Base-by-base conservation (phyloP, 2,329 filamentous ascomycete species). In the Endocalyx cinctus region DNA sequence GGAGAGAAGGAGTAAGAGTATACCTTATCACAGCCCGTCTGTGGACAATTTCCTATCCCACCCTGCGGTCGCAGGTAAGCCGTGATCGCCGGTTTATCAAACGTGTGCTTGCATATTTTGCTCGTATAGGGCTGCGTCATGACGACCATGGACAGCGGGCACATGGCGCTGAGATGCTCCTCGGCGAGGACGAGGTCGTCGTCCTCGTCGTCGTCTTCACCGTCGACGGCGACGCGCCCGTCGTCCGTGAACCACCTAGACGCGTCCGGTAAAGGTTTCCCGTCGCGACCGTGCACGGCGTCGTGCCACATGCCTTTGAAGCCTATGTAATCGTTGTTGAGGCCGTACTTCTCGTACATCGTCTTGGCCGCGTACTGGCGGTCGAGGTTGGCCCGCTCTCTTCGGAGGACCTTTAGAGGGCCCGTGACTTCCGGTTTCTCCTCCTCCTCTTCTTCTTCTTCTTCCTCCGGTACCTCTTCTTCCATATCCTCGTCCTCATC, bases 91-190 rank as follows among this genome's bases (percentile, higher is more conserved):
- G 55, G 50, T 55, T 76, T 81, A 51, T 89, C 82, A 52, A 86
- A 89, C 0, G 74, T 79, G 55, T 89, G 84, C 35, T 74, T 78
- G 63, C 84, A 89, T 43, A 75, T 74, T 11, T 54, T 62, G 47
- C 76, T 84, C 35, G 74, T 84, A 49, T 76, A 78, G 0, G 84
- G 84, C 33, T 86, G 71, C 26, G 66, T 62, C 63, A 87, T 79
- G 27, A 72, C 64, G 32, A 66, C 65, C 43, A 87, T 63, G 0
- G 82, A 83, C 14, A 89, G 56, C 0, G 83, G 82, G 49, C 84
- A 89, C 47, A 76, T 80, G 19, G 82, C 74, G 54, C 76, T 82
- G 33, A 79, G 68, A 5, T 70, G 73, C 41, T 79, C 77, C 30
- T 74, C 68, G 17, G 75, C 71, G 18, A 89, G 72, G 2, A 81